phyloP scores from a whole-genome alignment of 2,329 filamentous ascomycete genomes.

The Mycosphaerelloides madeirae region DNA sequence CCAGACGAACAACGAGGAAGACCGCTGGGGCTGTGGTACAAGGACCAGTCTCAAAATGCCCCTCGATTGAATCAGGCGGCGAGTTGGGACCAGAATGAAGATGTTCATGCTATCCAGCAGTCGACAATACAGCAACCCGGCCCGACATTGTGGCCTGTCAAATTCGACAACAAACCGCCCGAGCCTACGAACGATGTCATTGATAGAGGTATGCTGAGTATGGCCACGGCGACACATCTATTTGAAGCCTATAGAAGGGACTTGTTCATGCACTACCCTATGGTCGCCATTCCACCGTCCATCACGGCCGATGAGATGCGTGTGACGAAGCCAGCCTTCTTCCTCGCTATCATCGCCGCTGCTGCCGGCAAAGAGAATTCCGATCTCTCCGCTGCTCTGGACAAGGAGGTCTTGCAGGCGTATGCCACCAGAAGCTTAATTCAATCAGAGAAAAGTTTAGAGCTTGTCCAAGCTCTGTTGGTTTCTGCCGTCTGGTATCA shows the following conservation, averaged over 20 bases:
- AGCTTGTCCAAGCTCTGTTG: slow-evolving; percentile 48
- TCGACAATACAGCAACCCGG: not conserved
- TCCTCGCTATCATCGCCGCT: slow-evolving; percentile 65
- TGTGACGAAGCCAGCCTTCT: slow-evolving; percentile 59
- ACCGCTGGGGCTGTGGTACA: slow-evolving; percentile 10
- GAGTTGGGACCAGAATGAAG: slow-evolving; percentile 1
- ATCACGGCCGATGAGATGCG: slow-evolving; percentile 55
- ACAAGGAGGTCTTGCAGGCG: slow-evolving; percentile 46
- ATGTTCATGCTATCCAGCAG: not conserved
- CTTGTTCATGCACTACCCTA: slow-evolving; percentile 59
- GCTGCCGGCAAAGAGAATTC: slow-evolving; percentile 54
- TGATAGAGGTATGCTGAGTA: slow-evolving; percentile 56
- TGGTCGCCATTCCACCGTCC: slow-evolving; percentile 55
- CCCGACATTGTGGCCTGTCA: slow-evolving; percentile 8
- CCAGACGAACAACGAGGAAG: slow-evolving; percentile 1
- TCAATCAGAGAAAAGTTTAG: slow-evolving; percentile 48
- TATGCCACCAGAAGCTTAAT: slow-evolving; percentile 48
- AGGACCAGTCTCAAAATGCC: slow-evolving; percentile 5
- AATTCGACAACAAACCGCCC: slow-evolving; percentile 6
- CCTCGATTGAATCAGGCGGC: slow-evolving; percentile 4
- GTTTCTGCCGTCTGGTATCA: slow-evolving; percentile 49
- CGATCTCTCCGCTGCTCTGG: slow-evolving; percentile 41
- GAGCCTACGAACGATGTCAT: slow-evolving; percentile 39
- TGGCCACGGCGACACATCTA: slow-evolving; percentile 52
- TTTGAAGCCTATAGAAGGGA: slow-evolving; percentile 56